phyloP scores from a whole-genome alignment of 345 rosid species.

The Murraya koenigii region DNA sequence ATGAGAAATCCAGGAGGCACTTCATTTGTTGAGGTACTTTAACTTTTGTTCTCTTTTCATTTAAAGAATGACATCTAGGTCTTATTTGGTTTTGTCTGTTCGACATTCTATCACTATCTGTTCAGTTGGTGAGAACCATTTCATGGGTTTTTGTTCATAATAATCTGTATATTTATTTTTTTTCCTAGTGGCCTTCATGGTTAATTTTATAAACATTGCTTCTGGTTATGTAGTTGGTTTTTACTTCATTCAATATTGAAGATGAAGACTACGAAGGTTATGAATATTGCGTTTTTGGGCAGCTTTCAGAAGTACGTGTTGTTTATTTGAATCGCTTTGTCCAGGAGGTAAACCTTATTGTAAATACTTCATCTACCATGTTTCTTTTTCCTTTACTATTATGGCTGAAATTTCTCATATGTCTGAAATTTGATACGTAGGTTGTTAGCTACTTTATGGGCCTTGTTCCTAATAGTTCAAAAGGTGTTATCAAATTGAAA shows the following conservation, averaged over 20 bases:
- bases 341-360: slow-evolving; percentile 73
- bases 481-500: slow-evolving; percentile 64
- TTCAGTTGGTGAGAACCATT: background rate
- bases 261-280: slow-evolving; percentile 92
- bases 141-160: background rate
- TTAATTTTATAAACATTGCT: slow-evolving; percentile 3
- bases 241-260: slow-evolving; percentile 74
- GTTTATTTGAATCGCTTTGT: slow-evolving; percentile 94
- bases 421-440: slow-evolving; percentile 41
- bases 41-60: background rate
- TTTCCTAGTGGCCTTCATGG: background rate
- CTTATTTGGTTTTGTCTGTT: background rate
- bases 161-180: background rate
- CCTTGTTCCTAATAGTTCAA: slow-evolving; percentile 72
- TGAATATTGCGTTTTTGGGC: slow-evolving; percentile 81
- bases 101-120: background rate
- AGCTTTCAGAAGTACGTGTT: slow-evolving; percentile 96
- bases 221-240: slow-evolving; percentile 61
- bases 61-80: background rate
- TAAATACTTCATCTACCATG: background rate
- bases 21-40: slow-evolving; percentile 89
- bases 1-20: slow-evolving; percentile 98
- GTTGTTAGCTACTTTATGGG: slow-evolving; percentile 84
- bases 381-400: slow-evolving; percentile 17
- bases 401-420: slow-evolving; percentile 31